Evolutionary conservation across 108 stramenopile species (phyloP), one percentile per base, ranked within the genome.

Genomic region (Skeletonema costatum): DNA sequence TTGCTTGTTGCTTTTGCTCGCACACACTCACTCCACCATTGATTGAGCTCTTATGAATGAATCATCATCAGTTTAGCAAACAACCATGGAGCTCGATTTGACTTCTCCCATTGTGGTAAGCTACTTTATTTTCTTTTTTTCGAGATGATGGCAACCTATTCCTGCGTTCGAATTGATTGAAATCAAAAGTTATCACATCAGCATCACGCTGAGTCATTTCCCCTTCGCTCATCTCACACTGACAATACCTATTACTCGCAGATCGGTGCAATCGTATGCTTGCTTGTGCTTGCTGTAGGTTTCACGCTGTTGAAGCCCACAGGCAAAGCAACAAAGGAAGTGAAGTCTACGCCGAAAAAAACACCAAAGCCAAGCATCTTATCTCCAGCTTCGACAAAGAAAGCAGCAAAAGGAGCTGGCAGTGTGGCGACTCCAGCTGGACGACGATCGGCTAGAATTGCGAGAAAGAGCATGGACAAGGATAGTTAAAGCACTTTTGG

Each of bases 401-500:
- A 53, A 9, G 53, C 53, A n/a, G 53, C 53, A 25, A 53, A 53
- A 25, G 53, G 53, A 25, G 10, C 29, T 10, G 63, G 63, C 42
- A 64, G 63, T 64, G 63, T 64, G 32, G 32, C 32, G 7, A 64
- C 63, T 42, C 63, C 63, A 39, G 63, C 63, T 17, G 63, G 63
- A 64, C 25, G 63, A 46, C 63, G 63, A 46, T 64, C 63, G n/a
- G 63, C 63, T 19, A 39, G 63, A 46, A 64, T 64, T 64, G 63
- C 63, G 17, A 64, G 63, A 25, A 64, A 64, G 16, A 36, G 17
- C 17, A 8, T 64, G 41, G 63, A 64, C 21, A 53, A 53, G 21
- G 53, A 53, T 25, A 53, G 25, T 25, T 53, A 29, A 53, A 53
- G 53, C 19, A 53, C 25, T 25, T 14, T 53, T 53, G 53, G 53